Base-by-base conservation (phyloP, 2,329 filamentous ascomycete species). In the Fusarium humuli region DNA sequence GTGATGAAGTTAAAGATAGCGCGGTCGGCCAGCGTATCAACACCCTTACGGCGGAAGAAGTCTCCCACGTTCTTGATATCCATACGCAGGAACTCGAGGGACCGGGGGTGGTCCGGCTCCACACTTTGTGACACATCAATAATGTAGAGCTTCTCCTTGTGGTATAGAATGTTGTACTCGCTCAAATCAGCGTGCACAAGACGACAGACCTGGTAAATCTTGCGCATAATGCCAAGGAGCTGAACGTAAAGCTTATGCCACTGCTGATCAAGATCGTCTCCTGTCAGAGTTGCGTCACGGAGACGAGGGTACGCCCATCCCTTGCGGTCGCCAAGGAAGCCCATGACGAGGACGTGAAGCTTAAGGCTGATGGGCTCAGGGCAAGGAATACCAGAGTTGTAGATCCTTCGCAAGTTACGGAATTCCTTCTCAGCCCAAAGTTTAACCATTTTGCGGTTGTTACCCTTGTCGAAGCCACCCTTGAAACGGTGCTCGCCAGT, bases 341-440 rank as follows among this genome's bases (percentile, higher is more conserved):
- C 89, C 96, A 99, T 99, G 58, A 97, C 93, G 4, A 99, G 86
- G 7, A 99, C 95, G 77, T 99, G 94, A n/a, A 95, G 87, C 76
- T 95, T 94, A 52, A 99, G 89, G 74, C 91, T 91, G 65, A 98
- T 85, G 5, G 96, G 94, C 77, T 97, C 93, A 0, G 96, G 96
- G 73, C 92, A 97, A 8, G 94, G 92, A 57, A 99, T 97, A 10
- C 92, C 93, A 10, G 94, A 92, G 8, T 89, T 84, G 79, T 97
- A 85, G 67, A 99, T 91, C 59, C 96, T 88, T 72, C 94, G 91
- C 76, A 99, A 81, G 81, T 99, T 99, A 44, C 96, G 89, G 83
- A 97, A 97, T 82, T 99, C 96, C 82, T 99, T 99, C 82, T 99
- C 95, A 0, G 97, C 97, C 96, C 96, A 99, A 25, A 98, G 86